phyloP scores from a whole-genome alignment of 75 land plant species.

The Azolla pinnata region DNA sequence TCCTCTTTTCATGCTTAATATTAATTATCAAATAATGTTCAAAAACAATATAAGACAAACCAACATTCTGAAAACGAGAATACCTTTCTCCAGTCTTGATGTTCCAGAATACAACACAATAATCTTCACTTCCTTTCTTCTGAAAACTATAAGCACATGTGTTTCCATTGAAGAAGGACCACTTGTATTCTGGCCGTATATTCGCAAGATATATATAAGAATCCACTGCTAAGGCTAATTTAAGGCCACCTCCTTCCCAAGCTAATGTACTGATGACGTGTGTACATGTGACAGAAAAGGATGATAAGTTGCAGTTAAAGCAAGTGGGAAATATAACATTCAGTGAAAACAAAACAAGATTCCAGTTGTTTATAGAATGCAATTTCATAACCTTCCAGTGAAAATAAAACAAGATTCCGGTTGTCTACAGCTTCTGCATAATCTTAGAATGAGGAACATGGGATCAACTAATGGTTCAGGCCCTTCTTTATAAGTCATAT shows the following conservation, averaged over 20 bases:
- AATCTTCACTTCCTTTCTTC: conserved; percentile 20
- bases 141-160: conserved; percentile 26
- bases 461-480: too few relatives aligned
- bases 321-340: too few relatives aligned
- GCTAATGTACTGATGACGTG: conserved; percentile 21
- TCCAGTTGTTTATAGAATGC: too few relatives aligned
- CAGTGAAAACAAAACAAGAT: too few relatives aligned
- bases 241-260: conserved; percentile 36
- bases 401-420: too few relatives aligned
- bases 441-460: too few relatives aligned
- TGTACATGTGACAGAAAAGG: neutral
- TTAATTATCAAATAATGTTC: neutral
- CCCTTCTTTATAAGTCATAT: too few relatives aligned
- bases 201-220: conserved; percentile 33
- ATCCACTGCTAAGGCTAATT: conserved; percentile 34
- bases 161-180: conserved; percentile 22
- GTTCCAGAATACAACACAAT: conserved; percentile 36
- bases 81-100: conserved; percentile 25
- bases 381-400: too few relatives aligned
- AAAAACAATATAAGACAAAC: neutral
- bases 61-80: neutral
- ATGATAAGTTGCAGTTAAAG: too few relatives aligned
- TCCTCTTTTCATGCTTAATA: neutral
- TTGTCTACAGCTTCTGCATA: too few relatives aligned
- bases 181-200: conserved; percentile 34